Conservation (phyloP, 2,329 filamentous ascomycete species). For the Ascosphaera apis region DNA sequence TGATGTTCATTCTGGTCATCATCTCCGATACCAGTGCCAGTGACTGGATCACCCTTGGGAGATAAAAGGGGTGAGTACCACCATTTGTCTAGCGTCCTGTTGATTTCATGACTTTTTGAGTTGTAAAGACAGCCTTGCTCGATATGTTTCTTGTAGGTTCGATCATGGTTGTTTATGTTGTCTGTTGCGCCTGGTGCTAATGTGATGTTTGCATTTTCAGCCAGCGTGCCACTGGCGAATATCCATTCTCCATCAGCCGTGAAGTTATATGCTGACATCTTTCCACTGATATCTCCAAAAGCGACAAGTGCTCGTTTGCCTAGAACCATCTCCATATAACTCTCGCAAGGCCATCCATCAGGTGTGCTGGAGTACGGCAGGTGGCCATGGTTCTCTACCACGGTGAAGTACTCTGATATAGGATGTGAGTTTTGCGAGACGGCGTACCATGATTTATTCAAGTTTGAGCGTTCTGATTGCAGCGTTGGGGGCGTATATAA, state of each 20-base stretch:
- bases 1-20: no score
- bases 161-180: no score
- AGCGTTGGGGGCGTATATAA: conserved; percentile 32
- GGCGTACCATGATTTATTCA: conserved; percentile 36
- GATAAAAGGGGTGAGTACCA: no score
- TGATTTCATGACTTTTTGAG: conserved; percentile 16
- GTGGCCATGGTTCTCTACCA: conserved; percentile 14
- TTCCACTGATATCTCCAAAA: conserved; percentile 33
- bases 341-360: conserved; percentile 41
- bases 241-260: conserved; percentile 26
- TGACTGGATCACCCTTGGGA: no score
- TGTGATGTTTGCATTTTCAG: no score
- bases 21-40: no score
- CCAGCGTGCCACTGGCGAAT: conserved; percentile 26
- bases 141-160: conserved; percentile 9
- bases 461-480: conserved; percentile 27
- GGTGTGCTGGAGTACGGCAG: conserved; percentile 21
- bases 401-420: conserved; percentile 28
- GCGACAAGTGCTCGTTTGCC: conserved; percentile 31
- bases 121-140: conserved; percentile 32
- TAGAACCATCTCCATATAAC: conserved; percentile 30
- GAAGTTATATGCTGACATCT: conserved; percentile 34
- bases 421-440: conserved; percentile 21
- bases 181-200: conserved; percentile 11
- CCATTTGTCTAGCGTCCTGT: no score